Evolutionary conservation across 2,329 filamentous ascomycete species (phyloP).

Genomic region (Sclerotinia glacialis): DNA sequence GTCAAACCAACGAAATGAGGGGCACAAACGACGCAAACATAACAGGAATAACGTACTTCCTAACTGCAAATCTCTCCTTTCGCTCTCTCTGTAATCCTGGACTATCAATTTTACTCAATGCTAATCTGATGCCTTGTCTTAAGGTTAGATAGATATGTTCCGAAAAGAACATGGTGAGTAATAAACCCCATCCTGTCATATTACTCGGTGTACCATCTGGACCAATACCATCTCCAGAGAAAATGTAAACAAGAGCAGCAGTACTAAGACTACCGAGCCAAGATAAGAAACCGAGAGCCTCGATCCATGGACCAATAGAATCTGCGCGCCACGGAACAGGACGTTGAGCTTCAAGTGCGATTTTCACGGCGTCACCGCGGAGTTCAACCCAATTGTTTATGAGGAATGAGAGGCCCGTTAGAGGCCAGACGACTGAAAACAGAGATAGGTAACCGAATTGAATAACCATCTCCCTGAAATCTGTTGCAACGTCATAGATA

Average conservation of each 20-base stretch:
- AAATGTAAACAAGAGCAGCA: constrained; percentile 85
- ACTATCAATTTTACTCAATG: constrained; percentile 77
- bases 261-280: constrained; percentile 91
- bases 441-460: constrained; percentile 83
- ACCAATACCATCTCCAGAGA: constrained; percentile 66
- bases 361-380: constrained; percentile 90
- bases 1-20: neutral
- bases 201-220: constrained; percentile 64
- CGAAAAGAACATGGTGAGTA: constrained; percentile 78
- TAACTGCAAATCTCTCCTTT: constrained; percentile 73
- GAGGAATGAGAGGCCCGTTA: constrained; percentile 85
- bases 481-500: constrained; percentile 82
- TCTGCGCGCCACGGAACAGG: constrained; percentile 88
- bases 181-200: constrained; percentile 75
- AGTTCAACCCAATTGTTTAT: constrained; percentile 97
- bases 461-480: constrained; percentile 91
- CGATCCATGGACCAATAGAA: constrained; percentile 90
- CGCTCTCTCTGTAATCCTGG: constrained; percentile 83
- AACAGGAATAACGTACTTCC: constrained; percentile 59
- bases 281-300: constrained; percentile 81
- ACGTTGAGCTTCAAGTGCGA: constrained; percentile 82
- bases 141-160: constrained; percentile 87
- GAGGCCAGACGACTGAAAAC: constrained; percentile 91
- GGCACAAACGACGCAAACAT: constrained; percentile 10
- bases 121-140: constrained; percentile 67